phyloP scores from a whole-genome alignment of 495 filamentous ascomycete genomes.

The Penicillium odoratum region DNA sequence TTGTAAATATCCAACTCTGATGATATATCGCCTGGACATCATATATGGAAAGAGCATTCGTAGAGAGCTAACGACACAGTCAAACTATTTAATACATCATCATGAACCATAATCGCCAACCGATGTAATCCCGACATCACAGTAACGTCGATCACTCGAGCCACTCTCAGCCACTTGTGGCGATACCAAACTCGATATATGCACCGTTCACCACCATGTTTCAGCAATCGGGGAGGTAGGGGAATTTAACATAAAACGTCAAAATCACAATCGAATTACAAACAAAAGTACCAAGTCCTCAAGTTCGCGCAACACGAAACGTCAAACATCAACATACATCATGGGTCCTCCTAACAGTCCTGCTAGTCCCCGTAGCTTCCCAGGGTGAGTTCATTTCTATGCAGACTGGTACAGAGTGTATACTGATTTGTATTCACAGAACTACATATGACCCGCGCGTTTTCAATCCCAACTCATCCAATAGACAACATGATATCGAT shows the following conservation, averaged over 20 bases:
- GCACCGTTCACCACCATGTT: background rate
- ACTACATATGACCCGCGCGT: background rate
- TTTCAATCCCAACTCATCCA: background rate
- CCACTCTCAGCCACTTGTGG: conserved; percentile 1
- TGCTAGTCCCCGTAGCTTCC: background rate
- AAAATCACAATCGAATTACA: conserved; percentile 7
- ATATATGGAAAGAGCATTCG: too few relatives aligned
- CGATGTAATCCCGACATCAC: conserved; percentile 4
- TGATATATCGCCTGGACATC: too few relatives aligned
- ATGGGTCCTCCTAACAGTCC: background rate
- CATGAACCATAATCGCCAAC: background rate
- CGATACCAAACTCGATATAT: background rate
- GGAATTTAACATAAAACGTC: conserved; percentile 6
- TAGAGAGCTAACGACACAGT: too few relatives aligned
- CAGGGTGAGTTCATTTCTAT: background rate
- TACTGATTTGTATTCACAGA: too few relatives aligned
- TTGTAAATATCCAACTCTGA: too few relatives aligned
- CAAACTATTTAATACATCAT: background rate
- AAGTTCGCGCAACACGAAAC: background rate
- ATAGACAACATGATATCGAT: background rate
- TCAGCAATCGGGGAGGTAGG: background rate
- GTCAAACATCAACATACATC: background rate
- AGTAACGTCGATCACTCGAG: background rate
- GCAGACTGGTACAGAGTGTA: background rate
- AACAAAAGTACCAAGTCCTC: background rate